A percentile compares a stretch with the other conserved stretches of the same genome.
Evolutionary conservation across 2,329 filamentous ascomycete genomes (phyloP).

Genomic region (Alternaria gansuensis): DNA sequence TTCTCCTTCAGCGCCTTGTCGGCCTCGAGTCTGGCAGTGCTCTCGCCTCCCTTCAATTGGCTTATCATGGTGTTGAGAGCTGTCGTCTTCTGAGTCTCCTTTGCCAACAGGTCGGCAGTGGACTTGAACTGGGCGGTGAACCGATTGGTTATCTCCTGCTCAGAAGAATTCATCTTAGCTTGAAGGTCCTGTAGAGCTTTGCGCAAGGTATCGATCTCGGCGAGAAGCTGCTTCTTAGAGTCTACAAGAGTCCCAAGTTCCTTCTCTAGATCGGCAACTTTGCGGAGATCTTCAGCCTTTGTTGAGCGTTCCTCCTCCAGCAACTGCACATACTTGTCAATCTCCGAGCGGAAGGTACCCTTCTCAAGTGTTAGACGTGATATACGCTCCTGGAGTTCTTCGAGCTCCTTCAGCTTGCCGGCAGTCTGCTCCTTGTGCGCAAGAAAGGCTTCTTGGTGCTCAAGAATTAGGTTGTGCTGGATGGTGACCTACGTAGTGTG

Average conservation of each 20-base stretch:
- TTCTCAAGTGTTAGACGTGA: slow-evolving; percentile 45
- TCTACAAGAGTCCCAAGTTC: slow-evolving; percentile 26
- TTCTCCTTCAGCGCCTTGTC: slow-evolving; percentile 34
- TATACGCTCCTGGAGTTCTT: slow-evolving; percentile 34
- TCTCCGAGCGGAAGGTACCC: slow-evolving; percentile 39
- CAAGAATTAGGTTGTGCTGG: slow-evolving; percentile 40
- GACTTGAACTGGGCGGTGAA: slow-evolving; percentile 32
- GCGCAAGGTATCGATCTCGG: slow-evolving; percentile 30
- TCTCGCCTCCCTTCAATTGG: slow-evolving; percentile 24
- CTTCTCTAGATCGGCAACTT: slow-evolving; percentile 24
- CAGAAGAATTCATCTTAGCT: slow-evolving; percentile 25
- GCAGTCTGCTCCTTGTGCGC: slow-evolving; percentile 33
- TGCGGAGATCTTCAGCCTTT: slow-evolving; percentile 21
- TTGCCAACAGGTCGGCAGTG: slow-evolving; percentile 29
- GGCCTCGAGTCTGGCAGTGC: slow-evolving; percentile 24
- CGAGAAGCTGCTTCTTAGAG: slow-evolving; percentile 30
- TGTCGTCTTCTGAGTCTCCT: slow-evolving; percentile 31
- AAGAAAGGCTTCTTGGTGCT: slow-evolving; percentile 41
- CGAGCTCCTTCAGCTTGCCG: slow-evolving; percentile 34
- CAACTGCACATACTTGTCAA: slow-evolving; percentile 31
- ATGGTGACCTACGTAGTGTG: slow-evolving; percentile 23
- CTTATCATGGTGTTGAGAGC: slow-evolving; percentile 27
- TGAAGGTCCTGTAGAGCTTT: slow-evolving; percentile 25
- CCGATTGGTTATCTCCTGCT: slow-evolving; percentile 26
- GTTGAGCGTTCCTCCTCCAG: slow-evolving; percentile 22